Percentiles rank a stretch among this genome's conserved stretches.
These are phyloP conservation scores for Neofusicoccum cordaticola DNA, from an alignment of 2,329 filamentous ascomycete species.

Conservation along the genomic window DNA sequence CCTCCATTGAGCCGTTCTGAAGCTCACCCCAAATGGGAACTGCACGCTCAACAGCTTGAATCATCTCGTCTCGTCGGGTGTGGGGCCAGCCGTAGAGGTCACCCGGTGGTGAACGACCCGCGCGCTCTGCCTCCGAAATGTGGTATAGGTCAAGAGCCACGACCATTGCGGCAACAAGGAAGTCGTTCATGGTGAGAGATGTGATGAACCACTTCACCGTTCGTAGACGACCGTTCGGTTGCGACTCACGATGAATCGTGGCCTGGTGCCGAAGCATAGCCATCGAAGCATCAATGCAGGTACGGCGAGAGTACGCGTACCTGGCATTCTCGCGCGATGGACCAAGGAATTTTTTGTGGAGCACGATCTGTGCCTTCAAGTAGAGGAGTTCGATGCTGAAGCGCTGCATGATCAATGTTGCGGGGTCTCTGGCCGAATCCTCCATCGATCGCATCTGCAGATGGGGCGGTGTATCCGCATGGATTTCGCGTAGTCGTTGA, in stretches of 20 bases:
- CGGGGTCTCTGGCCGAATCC: conserved; percentile 68
- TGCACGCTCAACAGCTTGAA: conserved; percentile 68
- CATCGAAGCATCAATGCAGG: conserved; percentile 83
- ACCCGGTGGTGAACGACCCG: conserved; percentile 32
- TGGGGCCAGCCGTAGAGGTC: conserved; percentile 46
- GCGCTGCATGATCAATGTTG: conserved; percentile 70
- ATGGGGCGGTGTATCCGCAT: conserved; percentile 72
- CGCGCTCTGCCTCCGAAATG: conserved; percentile 49
- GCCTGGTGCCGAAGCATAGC: conserved; percentile 75
- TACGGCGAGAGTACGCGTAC: conserved; percentile 79
- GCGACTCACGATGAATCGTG: conserved; percentile 71
- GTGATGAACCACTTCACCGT: conserved; percentile 76
- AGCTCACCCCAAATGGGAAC: conserved; percentile 77
- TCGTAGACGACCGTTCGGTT: conserved; percentile 67
- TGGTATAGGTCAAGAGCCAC: conserved; percentile 80
- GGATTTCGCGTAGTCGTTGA: conserved; percentile 54
- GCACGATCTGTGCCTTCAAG: conserved; percentile 81
- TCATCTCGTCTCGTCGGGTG: conserved; percentile 66
- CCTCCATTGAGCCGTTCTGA: conserved; percentile 78
- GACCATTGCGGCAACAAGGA: conserved; percentile 80
- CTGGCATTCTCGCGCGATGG: conserved; percentile 73
- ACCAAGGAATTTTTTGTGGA: conserved; percentile 85
- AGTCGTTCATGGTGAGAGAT: conserved; percentile 78
- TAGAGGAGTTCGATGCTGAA: conserved; percentile 83
- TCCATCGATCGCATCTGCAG: conserved; percentile 73